Evolutionary conservation across 164 flowering plant genomes (phyloP), one percentile per base, ranked within the genome.

Genomic region (Platanus orientalis): DNA sequence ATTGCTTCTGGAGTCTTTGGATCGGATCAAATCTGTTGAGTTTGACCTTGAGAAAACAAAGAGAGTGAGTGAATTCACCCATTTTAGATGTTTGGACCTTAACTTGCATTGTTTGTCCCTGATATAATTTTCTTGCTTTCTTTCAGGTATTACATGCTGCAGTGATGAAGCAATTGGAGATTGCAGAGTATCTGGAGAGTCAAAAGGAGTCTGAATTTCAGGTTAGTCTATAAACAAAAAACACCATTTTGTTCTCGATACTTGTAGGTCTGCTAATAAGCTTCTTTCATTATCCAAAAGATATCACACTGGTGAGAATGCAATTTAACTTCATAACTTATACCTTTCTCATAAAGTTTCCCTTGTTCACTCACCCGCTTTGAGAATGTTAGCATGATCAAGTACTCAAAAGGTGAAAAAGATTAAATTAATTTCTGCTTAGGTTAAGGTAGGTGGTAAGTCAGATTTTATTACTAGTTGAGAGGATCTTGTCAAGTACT

Each of bases 21-120:
- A 87, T 49, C 84, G 98, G 68, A 92, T 92, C 60, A 90, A 87
- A 69, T 80, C 81, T 32, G 78, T 92, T 26, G 98, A 92, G 73
- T 66, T 59, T 60, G 98, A 92, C 76, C 92, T 92, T 56, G 96
- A 88, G 61, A 86, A 84, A 73, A 92, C 98, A 61, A 92, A 90
- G 75, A 84, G 79, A 56, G 95, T 88, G 71, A 75, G 78, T 24
- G 12, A n/a, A 28, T 34, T 27, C 39, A 26, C 39, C 13, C 20
- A 13, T 23, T 34, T 20, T 16, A 14, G 34, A 19, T 55, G 23
- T 55, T 52, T 64, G 30, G 24, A 11, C 48, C 48, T 20, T 17
- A n/a, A 21, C 0, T 36, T 14, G 20, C 23, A 24, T 42, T 20
- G 29, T n/a, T 20, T 61, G 2, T 7, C 48, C 24, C 23, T 12